These are phyloP conservation scores for Acacia acuminata DNA, from an alignment of 306 rosid species.

Conservation along the genomic window DNA sequence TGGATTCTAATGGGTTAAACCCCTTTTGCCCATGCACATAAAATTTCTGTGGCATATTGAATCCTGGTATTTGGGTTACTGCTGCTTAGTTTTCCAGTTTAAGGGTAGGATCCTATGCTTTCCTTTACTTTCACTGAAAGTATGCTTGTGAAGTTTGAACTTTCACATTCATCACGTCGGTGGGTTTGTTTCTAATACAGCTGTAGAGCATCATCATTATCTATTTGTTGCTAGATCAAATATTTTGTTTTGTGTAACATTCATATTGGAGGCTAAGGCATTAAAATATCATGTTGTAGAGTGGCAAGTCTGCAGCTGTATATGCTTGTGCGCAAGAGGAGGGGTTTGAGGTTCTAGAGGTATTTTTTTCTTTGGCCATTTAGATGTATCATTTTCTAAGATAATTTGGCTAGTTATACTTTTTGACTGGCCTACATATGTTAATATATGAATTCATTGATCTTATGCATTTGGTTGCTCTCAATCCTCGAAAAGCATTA, in stretches of 20 bases:
- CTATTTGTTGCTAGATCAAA: not conserved
- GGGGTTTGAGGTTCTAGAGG: slow-evolving; percentile 87
- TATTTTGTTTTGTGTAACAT: not conserved
- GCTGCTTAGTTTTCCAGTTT: not conserved
- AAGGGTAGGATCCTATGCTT: slow-evolving; percentile 13
- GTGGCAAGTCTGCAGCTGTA: slow-evolving; percentile 96
- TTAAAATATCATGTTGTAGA: slow-evolving; percentile 56
- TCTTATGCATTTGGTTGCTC: slow-evolving; percentile 6
- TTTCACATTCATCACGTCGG: not conserved
- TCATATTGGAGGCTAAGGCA: slow-evolving; percentile 28
- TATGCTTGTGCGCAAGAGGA: slow-evolving; percentile 93
- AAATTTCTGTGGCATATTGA: slow-evolving; percentile 13
- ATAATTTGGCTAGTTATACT: slow-evolving; percentile 12
- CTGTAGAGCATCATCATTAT: slow-evolving; percentile 28
- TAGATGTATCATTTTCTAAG: not conserved
- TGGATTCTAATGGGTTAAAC: slow-evolving; percentile 14
- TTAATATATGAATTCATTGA: slow-evolving; percentile 17
- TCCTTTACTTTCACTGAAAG: slow-evolving; percentile 1
- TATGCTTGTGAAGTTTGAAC: slow-evolving; percentile 1
- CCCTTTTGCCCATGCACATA: not conserved
- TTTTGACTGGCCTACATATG: slow-evolving; percentile 15
- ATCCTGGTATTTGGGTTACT: not conserved
- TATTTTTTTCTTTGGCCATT: slow-evolving; percentile 31
- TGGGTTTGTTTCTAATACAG: not conserved
- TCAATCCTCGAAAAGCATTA: slow-evolving; percentile 11